These are phyloP conservation scores for Chlorella sorokiniana DNA, from an alignment of 139 green algal genomes.

Conservation along the genomic window DNA sequence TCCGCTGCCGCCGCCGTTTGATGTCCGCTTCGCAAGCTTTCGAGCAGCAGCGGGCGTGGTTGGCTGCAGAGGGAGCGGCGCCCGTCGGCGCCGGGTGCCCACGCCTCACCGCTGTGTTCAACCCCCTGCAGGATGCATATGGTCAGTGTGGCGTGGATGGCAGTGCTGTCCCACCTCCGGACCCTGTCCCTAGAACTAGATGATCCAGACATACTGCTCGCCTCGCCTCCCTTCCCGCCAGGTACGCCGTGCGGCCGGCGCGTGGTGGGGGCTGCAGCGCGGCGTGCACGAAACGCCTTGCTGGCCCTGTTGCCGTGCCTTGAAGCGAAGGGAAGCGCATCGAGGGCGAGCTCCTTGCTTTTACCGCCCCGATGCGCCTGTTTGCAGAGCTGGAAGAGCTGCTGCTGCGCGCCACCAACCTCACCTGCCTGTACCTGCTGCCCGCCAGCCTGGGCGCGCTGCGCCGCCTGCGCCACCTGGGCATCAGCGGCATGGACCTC, in stretches of 20 bases:
- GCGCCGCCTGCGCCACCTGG: not conserved
- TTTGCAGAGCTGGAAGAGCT: not conserved
- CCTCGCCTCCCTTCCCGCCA: not conserved
- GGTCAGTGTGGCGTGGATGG: not conserved
- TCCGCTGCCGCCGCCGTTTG: no score
- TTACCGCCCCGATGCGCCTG: not conserved
- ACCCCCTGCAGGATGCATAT: slow-evolving; percentile 2
- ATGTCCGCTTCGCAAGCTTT: no score
- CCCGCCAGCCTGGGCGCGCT: not conserved
- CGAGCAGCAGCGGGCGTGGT: not conserved
- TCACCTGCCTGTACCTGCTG: not conserved
- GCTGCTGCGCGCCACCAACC: not conserved
- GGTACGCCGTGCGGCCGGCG: not conserved
- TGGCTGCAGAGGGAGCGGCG: not conserved
- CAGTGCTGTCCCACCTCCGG: not conserved
- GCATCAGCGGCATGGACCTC: not conserved
- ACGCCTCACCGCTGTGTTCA: not conserved
- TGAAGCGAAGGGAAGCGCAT: no score
- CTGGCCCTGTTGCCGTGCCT: not conserved
- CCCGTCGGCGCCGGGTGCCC: not conserved
- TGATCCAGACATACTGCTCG: not conserved
- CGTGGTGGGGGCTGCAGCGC: not conserved
- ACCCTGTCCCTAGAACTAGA: not conserved
- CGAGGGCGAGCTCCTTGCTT: not conserved
- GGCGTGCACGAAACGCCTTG: not conserved